Conservation (phyloP, 2,329 filamentous ascomycete genomes). For the Fonsecaea pedrosoi region DNA sequence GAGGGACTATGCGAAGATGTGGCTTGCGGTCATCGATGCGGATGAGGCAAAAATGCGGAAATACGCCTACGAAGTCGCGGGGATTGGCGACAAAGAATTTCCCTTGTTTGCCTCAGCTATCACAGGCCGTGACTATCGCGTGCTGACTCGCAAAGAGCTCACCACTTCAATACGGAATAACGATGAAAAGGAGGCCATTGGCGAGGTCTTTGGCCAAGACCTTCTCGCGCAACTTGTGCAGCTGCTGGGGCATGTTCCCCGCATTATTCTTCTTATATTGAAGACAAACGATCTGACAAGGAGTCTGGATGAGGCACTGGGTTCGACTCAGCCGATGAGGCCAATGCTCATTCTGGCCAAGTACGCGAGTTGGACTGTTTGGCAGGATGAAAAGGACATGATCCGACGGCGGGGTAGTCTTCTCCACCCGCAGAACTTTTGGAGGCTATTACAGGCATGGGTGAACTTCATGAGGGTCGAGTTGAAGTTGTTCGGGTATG, state of each 20-base stretch:
- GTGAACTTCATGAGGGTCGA: constrained; percentile 62
- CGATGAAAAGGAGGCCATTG: constrained; percentile 86
- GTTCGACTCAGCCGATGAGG: constrained; percentile 63
- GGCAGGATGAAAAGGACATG: constrained; percentile 64
- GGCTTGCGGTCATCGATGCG: constrained; percentile 92
- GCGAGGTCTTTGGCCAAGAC: constrained; percentile 81
- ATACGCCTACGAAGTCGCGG: constrained; percentile 87
- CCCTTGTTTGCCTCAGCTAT: constrained; percentile 95
- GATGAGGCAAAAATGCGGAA: constrained; percentile 85
- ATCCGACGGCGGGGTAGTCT: constrained; percentile 57
- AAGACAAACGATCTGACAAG: constrained; percentile 98
- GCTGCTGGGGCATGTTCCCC: constrained; percentile 83
- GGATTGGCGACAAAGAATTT: constrained; percentile 87
- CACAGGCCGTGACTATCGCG: constrained; percentile 86
- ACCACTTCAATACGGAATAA: constrained; percentile 63
- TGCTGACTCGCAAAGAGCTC: constrained; percentile 67
- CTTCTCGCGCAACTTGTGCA: constrained; percentile 87
- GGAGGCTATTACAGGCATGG: constrained; percentile 61
- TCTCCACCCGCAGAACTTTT: constrained; percentile 60
- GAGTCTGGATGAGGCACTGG: constrained; percentile 82
- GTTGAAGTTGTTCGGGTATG: constrained; percentile 64
- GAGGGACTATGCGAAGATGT: constrained; percentile 92
- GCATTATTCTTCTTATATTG: constrained; percentile 91
- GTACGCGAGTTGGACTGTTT: constrained; percentile 68
- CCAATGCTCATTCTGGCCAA: constrained; percentile 70